phyloP scores from a whole-genome alignment of 1,139 yeast genomes.

The Suhomyces kunorum region DNA sequence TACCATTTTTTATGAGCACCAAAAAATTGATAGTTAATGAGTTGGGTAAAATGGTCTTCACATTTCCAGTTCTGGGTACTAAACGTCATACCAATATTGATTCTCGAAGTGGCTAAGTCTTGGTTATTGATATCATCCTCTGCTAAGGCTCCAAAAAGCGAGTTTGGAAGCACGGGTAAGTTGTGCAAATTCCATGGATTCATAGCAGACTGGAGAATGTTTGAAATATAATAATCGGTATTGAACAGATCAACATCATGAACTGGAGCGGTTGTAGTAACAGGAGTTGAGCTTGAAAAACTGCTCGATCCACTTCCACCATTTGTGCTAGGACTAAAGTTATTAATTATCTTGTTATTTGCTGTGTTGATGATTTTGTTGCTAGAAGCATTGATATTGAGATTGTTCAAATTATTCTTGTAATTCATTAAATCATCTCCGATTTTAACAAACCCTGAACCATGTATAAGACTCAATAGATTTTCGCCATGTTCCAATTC shows the following conservation, averaged over 20 bases:
- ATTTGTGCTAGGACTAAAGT: constrained; percentile 2
- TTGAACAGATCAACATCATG: constrained; percentile 25
- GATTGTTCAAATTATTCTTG: constrained; percentile 23
- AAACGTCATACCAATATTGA: constrained; percentile 61
- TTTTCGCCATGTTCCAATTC: constrained; percentile 35
- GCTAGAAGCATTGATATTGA: constrained; percentile 15
- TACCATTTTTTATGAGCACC: constrained; percentile 82
- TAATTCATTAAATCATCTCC: constrained; percentile 31
- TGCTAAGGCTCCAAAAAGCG: constrained; percentile 45
- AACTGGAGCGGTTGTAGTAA: not conserved
- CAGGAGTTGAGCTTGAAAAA: not conserved
- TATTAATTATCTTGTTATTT: constrained; percentile 12
- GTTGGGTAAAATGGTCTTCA: constrained; percentile 75
- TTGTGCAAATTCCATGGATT: constrained; percentile 75
- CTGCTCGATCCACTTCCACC: not conserved
- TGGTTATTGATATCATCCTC: constrained; percentile 46
- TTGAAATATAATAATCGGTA: constrained; percentile 24
- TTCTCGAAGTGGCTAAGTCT: constrained; percentile 32
- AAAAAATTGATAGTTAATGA: constrained; percentile 64
- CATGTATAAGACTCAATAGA: constrained; percentile 26
- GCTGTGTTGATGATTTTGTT: constrained; percentile 16
- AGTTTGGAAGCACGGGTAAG: constrained; percentile 57
- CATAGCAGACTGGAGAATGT: constrained; percentile 27
- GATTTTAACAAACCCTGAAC: constrained; percentile 28
- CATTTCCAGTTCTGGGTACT: constrained; percentile 72